phyloP scores from a whole-genome alignment of 2,329 filamentous ascomycete species.

The Verruconis gallopava region DNA sequence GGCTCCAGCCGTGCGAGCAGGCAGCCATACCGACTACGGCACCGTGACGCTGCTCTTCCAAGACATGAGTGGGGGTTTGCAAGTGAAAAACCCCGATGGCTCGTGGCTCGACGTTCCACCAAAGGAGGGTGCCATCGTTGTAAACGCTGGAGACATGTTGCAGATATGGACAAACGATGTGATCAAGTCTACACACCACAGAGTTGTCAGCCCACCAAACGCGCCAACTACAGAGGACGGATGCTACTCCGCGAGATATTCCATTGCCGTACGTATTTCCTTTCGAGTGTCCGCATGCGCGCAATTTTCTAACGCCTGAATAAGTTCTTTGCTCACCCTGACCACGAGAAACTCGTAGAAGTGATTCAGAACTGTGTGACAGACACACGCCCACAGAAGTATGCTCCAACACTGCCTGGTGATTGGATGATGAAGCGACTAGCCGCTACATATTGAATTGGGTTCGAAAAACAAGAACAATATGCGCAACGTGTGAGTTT shows the following conservation, averaged over 20 bases:
- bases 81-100: constrained; percentile 36
- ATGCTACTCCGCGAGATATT: constrained; percentile 4
- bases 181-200: constrained; percentile 75
- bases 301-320: background rate
- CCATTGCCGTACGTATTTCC: constrained; percentile 5
- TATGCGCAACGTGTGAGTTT: no score
- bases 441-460: no score
- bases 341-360: constrained; percentile 7
- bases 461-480: no score
- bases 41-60: constrained; percentile 66
- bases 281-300: background rate
- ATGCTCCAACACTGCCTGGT: no score
- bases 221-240: background rate
- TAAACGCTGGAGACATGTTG: constrained; percentile 56
- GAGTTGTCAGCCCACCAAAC: constrained; percentile 45
- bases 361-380: no score
- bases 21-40: constrained; percentile 82
- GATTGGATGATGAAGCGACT: no score
- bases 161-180: constrained; percentile 86
- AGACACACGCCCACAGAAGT: no score
- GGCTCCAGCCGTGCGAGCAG: constrained; percentile 53
- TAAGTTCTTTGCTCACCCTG: constrained; percentile 8
- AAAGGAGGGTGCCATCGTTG: constrained; percentile 44
- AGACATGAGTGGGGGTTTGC: constrained; percentile 7
- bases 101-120: constrained; percentile 31